Conservation (phyloP, 306 rosid species). For the Quercus dentata region DNA sequence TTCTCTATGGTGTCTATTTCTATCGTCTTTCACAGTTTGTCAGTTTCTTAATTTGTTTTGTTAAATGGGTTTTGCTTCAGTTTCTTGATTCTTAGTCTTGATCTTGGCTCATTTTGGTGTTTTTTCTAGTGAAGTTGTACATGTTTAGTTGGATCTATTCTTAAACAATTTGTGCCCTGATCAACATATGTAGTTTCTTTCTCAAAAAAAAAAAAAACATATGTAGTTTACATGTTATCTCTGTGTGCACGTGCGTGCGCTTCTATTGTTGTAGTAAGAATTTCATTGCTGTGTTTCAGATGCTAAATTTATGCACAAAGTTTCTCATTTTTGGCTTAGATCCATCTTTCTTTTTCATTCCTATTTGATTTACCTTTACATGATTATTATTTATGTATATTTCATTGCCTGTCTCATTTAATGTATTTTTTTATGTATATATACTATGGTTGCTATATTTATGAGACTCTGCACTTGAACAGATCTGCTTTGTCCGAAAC, state of each 20-base stretch:
- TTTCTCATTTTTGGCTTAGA: slow-evolving; percentile 35
- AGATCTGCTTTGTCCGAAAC: slow-evolving; percentile 74
- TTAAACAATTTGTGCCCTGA: slow-evolving; percentile 8
- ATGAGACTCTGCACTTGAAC: slow-evolving; percentile 37
- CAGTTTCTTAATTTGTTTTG: slow-evolving; percentile 7
- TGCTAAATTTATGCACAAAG: slow-evolving; percentile 12
- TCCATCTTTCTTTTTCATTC: slow-evolving; percentile 18
- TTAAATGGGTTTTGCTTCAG: slow-evolving; percentile 15
- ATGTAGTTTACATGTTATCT: neutral
- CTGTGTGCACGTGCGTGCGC: neutral
- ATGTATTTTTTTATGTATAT: neutral
- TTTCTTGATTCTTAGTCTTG: neutral
- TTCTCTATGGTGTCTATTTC: neutral
- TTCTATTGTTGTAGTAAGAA: slow-evolving; percentile 15
- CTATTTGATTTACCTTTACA: neutral
- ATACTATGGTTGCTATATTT: neutral
- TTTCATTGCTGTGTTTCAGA: slow-evolving; percentile 14
- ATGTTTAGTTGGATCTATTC: slow-evolving; percentile 5
- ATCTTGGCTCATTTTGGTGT: slow-evolving; percentile 5
- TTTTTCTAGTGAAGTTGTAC: neutral
- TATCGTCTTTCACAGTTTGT: slow-evolving; percentile 6
- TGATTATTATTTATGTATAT: slow-evolving; percentile 21
- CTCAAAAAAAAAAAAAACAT: neutral
- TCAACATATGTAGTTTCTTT: neutral
- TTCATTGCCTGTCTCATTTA: slow-evolving; percentile 17